A percentile compares a stretch with the other conserved stretches of the same genome.
These are phyloP conservation scores for Corrigiola litoralis DNA, from an alignment of 179 eudicot genomes.

Conservation along the genomic window DNA sequence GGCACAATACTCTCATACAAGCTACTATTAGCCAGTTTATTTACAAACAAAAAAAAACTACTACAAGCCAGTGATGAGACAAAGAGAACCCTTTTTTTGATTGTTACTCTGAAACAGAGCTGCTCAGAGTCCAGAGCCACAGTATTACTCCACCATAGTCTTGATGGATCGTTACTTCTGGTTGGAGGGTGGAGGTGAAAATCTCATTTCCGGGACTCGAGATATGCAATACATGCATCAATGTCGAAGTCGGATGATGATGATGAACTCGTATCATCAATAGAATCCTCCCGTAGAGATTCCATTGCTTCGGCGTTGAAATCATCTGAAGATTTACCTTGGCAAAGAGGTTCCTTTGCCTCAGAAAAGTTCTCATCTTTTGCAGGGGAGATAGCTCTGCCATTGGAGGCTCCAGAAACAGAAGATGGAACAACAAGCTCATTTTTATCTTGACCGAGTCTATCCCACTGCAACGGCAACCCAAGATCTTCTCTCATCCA, in stretches of 20 bases:
- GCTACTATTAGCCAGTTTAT: no score
- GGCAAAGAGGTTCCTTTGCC: background rate
- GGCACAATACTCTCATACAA: no score
- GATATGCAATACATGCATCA: slow-evolving; percentile 22
- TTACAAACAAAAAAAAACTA: no score
- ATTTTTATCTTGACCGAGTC: slow-evolving; percentile 1
- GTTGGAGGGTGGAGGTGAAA: background rate
- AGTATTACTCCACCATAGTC: background rate
- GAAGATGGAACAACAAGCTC: background rate
- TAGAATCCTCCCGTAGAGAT: background rate
- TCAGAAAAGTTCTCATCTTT: background rate
- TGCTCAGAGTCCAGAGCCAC: no score
- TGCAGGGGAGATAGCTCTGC: background rate
- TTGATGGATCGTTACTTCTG: background rate
- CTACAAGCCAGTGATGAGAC: no score
- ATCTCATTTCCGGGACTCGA: slow-evolving; percentile 7
- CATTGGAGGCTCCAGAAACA: background rate
- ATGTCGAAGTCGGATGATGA: slow-evolving; percentile 26
- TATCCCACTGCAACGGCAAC: slow-evolving; percentile 14
- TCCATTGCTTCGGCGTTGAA: slow-evolving; percentile 13
- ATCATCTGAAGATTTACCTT: slow-evolving; percentile 11
- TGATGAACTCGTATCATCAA: slow-evolving; percentile 15
- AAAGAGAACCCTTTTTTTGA: no score
- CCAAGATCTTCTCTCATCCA: slow-evolving; percentile 56
- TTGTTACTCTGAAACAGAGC: no score